Base-by-base conservation (phyloP, 306 rosid genomes). In the Quercus agrifolia region DNA sequence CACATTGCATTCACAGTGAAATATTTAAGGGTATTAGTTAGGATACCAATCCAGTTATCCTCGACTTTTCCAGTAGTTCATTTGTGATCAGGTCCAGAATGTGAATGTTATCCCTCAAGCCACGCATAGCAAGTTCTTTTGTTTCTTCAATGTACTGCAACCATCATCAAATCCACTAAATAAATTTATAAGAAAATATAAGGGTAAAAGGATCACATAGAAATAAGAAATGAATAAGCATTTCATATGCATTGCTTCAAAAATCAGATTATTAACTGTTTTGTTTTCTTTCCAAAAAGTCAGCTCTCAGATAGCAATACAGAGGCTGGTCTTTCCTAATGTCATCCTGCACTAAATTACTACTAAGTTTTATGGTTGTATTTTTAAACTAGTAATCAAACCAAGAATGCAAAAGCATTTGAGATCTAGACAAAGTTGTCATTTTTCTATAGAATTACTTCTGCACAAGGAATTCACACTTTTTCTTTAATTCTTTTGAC, bases 71-170 rank as follows among this genome's bases (percentile, higher is more conserved):
- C 83, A 95, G 56, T 66, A 95, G 91, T 78, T 93, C 96, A 71
- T 80, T 78, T 6, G 92, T 84, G 78, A 93, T 78, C 88, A 91
- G 23, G 84, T 95, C 97, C 83, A 95, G 70, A 80, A 93, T 92
- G 77, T 93, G 97, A 85, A 88, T 85, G 79, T 95, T 93, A 25
- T 89, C 87, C 80, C 86, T 87, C 88, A 95, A 85, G 82, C 90
- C 99, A 70, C 79, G 86, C 88, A 89, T 83, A 21, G 99, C 97
- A 66, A 92, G 88, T 86, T 95, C 97, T 89, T 95, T 97, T 1
- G 99, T 89, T 77, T 90, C 98, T 81, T 95, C 98, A 38, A 95
- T 91, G 87, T 91, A 95, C 99, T 95, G 97, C 86, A 83, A 56
- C 54, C n/a, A 74, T 59, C 75, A 8, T 28, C 78, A 66, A 74